phyloP scores from a whole-genome alignment of 768 basidiomycete species.

The Suillus variegatus region DNA sequence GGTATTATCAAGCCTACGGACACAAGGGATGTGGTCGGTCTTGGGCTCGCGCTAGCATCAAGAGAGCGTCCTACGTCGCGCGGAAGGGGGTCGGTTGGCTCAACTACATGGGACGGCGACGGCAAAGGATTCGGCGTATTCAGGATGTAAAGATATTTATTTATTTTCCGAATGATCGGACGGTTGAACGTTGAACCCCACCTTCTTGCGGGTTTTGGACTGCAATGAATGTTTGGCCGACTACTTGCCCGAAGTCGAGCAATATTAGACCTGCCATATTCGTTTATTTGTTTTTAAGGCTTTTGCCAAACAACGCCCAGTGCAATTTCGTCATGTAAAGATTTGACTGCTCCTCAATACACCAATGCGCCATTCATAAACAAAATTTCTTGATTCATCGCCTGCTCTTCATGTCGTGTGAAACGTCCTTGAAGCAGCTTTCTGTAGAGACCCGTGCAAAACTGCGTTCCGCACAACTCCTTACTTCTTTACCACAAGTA shows the following conservation, averaged over 20 bases:
- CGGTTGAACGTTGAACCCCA: not conserved
- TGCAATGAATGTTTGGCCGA: not conserved
- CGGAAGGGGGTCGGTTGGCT: slow-evolving; percentile 10
- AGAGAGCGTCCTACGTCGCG: slow-evolving; percentile 35
- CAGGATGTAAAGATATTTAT: slow-evolving; percentile 65
- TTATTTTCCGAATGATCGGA: not conserved
- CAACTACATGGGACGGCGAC: slow-evolving; percentile 72
- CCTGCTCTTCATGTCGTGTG: slow-evolving; percentile 20
- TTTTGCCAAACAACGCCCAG: slow-evolving; percentile 23
- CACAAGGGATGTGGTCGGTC: slow-evolving; percentile 84
- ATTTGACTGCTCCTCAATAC: not conserved
- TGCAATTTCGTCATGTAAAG: not conserved
- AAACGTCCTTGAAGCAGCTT: slow-evolving; percentile 40
- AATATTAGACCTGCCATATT: slow-evolving; percentile 18
- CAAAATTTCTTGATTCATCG: not conserved
- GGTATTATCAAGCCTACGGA: slow-evolving; percentile 89
- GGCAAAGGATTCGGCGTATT: slow-evolving; percentile 84
- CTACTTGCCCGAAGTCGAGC: not conserved
- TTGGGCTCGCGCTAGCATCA: slow-evolving; percentile 81
- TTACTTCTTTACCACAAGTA: slow-evolving; percentile 80
- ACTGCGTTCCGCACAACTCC: slow-evolving; percentile 80
- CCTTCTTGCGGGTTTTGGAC: not conserved
- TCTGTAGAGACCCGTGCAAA: slow-evolving; percentile 62
- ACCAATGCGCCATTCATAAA: not conserved
- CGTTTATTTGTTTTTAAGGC: slow-evolving; percentile 26